A percentile compares a stretch with the other conserved stretches of the same genome.
phyloP scores from a whole-genome alignment of 2,329 filamentous ascomycete genomes.

The Sporothrix brasiliensis region DNA sequence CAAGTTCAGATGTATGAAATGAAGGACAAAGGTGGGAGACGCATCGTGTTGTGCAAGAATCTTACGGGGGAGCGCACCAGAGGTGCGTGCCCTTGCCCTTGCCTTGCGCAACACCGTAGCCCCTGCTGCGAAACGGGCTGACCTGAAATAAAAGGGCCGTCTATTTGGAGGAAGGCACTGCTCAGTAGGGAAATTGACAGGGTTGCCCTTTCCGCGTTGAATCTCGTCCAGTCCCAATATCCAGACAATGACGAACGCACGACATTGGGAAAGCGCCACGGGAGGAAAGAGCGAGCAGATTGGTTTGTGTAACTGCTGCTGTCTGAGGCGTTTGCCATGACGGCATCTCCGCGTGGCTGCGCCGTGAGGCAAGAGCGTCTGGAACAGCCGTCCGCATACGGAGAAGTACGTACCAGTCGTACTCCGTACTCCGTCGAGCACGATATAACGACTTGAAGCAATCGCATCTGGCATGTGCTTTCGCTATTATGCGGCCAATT shows the following conservation, averaged over 20 bases:
- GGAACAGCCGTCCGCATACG: conserved; percentile 18
- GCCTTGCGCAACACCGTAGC: conserved; percentile 2
- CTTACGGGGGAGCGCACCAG: not conserved
- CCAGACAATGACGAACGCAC: not conserved
- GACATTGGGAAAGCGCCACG: not conserved
- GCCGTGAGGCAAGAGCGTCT: conserved; percentile 1
- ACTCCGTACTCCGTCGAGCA: not conserved
- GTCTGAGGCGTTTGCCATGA: conserved; percentile 27
- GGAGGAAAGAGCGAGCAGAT: conserved; percentile 19
- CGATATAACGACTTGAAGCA: not conserved
- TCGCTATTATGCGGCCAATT: not conserved
- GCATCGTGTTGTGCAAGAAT: conserved; percentile 19
- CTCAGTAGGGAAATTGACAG: not conserved
- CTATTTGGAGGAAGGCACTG: conserved; percentile 15
- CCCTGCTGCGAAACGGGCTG: not conserved
- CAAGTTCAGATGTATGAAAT: conserved; percentile 11
- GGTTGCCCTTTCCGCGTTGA: conserved; percentile 8
- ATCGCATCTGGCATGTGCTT: conserved; percentile 20
- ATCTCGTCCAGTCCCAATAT: not conserved
- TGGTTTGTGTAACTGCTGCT: conserved; percentile 23
- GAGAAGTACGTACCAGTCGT: not conserved
- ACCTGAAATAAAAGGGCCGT: conserved; percentile 24
- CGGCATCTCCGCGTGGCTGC: conserved; percentile 26
- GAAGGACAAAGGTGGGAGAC: not conserved
- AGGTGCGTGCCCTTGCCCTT: not conserved